A percentile compares a stretch with the other conserved stretches of the same genome.
Conservation (phyloP, 2,329 filamentous ascomycete genomes). For the Trichoderma koningii region DNA sequence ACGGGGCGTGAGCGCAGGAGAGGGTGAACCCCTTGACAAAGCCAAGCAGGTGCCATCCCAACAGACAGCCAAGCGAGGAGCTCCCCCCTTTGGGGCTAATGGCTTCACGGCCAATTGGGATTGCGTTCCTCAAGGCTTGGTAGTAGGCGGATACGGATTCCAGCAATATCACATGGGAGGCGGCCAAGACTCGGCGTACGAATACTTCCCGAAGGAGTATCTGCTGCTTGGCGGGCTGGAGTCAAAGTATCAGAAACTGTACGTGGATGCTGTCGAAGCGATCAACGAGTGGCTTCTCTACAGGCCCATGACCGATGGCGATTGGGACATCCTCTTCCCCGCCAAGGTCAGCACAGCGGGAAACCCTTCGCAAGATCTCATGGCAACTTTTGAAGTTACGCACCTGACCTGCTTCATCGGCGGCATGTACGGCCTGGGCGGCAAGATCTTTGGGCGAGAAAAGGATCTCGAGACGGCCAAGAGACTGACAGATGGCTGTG, state of each 20-base stretch:
- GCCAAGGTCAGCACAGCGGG: slow-evolving; percentile 59
- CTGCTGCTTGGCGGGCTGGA: slow-evolving; percentile 75
- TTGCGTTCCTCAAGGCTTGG: slow-evolving; percentile 63
- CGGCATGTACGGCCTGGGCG: slow-evolving; percentile 68
- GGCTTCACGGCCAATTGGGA: slow-evolving; percentile 45
- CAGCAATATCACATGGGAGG: slow-evolving; percentile 64
- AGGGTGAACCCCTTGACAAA: background rate
- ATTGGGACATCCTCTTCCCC: slow-evolving; percentile 72
- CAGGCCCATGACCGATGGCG: slow-evolving; percentile 70
- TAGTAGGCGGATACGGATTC: slow-evolving; percentile 46
- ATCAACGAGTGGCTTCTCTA: slow-evolving; percentile 75
- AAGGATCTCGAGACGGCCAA: slow-evolving; percentile 64
- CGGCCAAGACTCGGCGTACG: slow-evolving; percentile 69
- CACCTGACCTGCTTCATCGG: slow-evolving; percentile 70
- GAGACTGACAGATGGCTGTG: slow-evolving; percentile 67
- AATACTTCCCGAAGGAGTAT: slow-evolving; percentile 69
- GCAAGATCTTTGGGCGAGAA: slow-evolving; percentile 60
- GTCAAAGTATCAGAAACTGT: slow-evolving; percentile 71
- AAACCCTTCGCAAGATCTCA: slow-evolving; percentile 43
- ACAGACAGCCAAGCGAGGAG: background rate
- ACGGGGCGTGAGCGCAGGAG: background rate
- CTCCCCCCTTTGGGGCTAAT: slow-evolving; percentile 40
- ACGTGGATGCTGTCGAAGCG: slow-evolving; percentile 66
- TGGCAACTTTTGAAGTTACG: slow-evolving; percentile 60
- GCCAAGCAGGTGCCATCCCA: background rate